Evolutionary conservation across 192 early-diverging fungal genomes (phyloP).

Genomic region (Coemansia erecta): DNA sequence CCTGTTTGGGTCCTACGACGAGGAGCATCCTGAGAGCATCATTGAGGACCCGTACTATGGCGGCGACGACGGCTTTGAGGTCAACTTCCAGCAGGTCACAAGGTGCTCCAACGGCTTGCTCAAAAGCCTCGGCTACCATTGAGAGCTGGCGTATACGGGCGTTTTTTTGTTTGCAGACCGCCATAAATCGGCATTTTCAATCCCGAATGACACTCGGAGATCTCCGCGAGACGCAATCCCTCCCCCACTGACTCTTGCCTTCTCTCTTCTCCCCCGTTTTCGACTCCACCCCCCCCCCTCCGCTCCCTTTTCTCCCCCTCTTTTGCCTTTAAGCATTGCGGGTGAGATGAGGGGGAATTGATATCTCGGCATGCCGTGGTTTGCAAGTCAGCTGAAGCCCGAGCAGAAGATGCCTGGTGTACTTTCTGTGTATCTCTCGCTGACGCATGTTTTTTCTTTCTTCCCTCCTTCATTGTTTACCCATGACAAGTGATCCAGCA

Average conservation of each 20-base stretch:
- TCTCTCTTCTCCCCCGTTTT: not conserved
- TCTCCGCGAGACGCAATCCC: not conserved
- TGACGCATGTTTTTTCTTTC: too few relatives aligned
- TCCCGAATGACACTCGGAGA: too few relatives aligned
- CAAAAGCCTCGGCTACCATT: conserved; percentile 18
- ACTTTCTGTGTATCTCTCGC: too few relatives aligned
- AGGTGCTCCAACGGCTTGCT: conserved; percentile 48
- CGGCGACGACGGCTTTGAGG: conserved; percentile 37
- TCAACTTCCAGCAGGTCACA: conserved; percentile 46
- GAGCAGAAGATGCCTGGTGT: too few relatives aligned
- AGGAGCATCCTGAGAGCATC: conserved; percentile 11
- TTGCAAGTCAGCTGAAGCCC: too few relatives aligned
- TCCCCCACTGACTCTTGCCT: not conserved
- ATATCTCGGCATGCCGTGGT: too few relatives aligned
- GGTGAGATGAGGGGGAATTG: not conserved
- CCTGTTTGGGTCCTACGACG: conserved; percentile 47
- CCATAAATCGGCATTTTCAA: too few relatives aligned
- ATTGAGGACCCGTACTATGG: conserved; percentile 56
- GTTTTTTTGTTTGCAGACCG: too few relatives aligned
- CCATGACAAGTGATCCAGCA: too few relatives aligned
- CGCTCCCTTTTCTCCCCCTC: not conserved
- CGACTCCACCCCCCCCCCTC: not conserved
- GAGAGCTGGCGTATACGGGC: too few relatives aligned
- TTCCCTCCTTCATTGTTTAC: too few relatives aligned
- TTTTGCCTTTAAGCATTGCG: not conserved